Conservation (phyloP, 257 asterid species). For the Echium plantagineum region DNA sequence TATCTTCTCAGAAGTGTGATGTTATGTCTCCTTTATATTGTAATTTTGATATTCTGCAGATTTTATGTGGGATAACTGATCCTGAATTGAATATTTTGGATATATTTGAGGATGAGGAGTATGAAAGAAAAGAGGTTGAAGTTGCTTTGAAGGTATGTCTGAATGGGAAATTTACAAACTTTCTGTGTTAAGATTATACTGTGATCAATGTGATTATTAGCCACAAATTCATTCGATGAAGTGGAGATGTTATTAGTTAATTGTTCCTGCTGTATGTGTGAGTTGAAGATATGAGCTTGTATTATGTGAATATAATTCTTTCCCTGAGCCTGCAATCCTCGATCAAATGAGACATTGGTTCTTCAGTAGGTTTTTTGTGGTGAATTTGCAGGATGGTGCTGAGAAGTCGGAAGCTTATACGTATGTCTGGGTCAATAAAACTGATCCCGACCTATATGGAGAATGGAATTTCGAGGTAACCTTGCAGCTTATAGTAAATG, state of each 20-base stretch:
- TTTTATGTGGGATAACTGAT: conserved; percentile 55
- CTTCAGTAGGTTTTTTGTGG: neutral
- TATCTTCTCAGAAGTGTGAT: neutral
- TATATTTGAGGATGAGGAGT: conserved; percentile 70
- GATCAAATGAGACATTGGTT: neutral
- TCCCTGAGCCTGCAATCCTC: neutral
- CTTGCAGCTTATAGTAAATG: neutral
- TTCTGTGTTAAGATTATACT: too few species aligned
- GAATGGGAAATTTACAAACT: neutral
- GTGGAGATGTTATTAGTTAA: neutral
- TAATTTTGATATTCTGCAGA: conserved; percentile 29
- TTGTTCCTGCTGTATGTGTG: neutral
- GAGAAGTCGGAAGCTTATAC: conserved; percentile 41
- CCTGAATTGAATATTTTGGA: conserved; percentile 67
- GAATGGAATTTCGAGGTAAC: conserved; percentile 72
- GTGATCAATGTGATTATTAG: too few species aligned
- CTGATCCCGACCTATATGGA: conserved; percentile 57
- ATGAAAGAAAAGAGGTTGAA: conserved; percentile 53
- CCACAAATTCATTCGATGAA: neutral
- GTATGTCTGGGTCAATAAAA: conserved; percentile 53
- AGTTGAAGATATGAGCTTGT: neutral
- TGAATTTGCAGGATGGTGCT: conserved; percentile 42
- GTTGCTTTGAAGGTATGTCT: conserved; percentile 41
- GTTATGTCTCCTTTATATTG: neutral
- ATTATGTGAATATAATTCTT: neutral